A percentile compares a stretch with the other conserved stretches of the same genome.
Evolutionary conservation across 192 early-diverging fungal genomes (phyloP).

Genomic region (Pilaira anomala): DNA sequence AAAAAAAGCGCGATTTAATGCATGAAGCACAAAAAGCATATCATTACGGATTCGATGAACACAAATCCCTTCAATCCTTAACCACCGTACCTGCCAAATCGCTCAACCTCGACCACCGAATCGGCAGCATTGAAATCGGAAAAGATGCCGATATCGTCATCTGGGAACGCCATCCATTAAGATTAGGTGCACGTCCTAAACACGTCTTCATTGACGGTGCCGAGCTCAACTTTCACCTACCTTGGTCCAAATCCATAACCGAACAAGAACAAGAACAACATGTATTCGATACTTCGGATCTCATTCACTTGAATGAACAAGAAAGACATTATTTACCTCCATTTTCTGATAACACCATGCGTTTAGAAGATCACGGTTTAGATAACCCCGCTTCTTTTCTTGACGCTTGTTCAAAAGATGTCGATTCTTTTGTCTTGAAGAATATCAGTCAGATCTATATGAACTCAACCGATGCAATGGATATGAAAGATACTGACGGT

Average conservation of each 20-base stretch:
- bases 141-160: constrained; percentile 69
- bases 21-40: constrained; percentile 60
- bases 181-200: constrained; percentile 57
- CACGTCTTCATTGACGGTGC: constrained; percentile 58
- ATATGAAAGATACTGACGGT: neutral
- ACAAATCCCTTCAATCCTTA: constrained; percentile 45
- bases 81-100: constrained; percentile 56
- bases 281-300: too few species aligned
- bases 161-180: constrained; percentile 63
- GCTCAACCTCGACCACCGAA: constrained; percentile 48
- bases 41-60: constrained; percentile 56
- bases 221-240: constrained; percentile 38
- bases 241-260: constrained; percentile 22
- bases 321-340: constrained; percentile 26
- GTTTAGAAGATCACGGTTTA: constrained; percentile 32
- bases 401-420: constrained; percentile 26
- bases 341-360: constrained; percentile 32
- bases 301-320: too few species aligned
- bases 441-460: constrained; percentile 34
- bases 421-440: constrained; percentile 32
- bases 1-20: constrained; percentile 46
- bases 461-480: neutral
- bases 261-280: neutral
- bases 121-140: constrained; percentile 49
- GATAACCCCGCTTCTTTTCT: constrained; percentile 15